Conservation (phyloP, 805 yeast genomes). For the Pichia ethanolica region DNA sequence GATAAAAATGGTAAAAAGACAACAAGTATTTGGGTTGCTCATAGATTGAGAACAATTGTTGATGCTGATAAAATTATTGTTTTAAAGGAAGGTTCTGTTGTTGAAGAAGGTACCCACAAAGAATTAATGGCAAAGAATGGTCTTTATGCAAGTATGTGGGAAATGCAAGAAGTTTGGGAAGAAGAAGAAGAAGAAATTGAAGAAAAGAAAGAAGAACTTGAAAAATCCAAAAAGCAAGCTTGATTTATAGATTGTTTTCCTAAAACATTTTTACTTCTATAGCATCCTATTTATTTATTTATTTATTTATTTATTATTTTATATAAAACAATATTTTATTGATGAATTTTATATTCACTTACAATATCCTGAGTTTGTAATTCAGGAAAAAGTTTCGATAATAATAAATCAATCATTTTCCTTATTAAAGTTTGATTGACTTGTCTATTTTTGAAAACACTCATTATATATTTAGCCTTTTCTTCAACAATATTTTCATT, state of each 20-base stretch:
- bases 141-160: slow-evolving; percentile 78
- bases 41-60: slow-evolving; percentile 85
- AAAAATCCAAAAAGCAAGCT: background rate
- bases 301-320: background rate
- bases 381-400: slow-evolving; percentile 10
- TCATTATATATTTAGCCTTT: background rate
- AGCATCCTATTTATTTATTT: background rate
- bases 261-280: background rate
- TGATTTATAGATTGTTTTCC: background rate
- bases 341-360: background rate
- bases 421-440: slow-evolving; percentile 9
- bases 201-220: background rate
- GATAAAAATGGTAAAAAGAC: slow-evolving; percentile 42
- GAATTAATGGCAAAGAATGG: slow-evolving; percentile 51
- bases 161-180: slow-evolving; percentile 61
- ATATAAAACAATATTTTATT: too few relatives aligned
- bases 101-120: slow-evolving; percentile 82
- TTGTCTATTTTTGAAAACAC: slow-evolving; percentile 1
- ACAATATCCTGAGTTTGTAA: background rate
- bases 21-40: slow-evolving; percentile 90
- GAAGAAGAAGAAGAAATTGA: slow-evolving; percentile 3
- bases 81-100: slow-evolving; percentile 66
- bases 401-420: slow-evolving; percentile 6
- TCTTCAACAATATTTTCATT: slow-evolving; percentile 1
- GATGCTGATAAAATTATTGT: slow-evolving; percentile 93